These are phyloP conservation scores for Pyrenochaeta sp. DNA, from an alignment of 2,329 filamentous ascomycete genomes.

Conservation along the genomic window DNA sequence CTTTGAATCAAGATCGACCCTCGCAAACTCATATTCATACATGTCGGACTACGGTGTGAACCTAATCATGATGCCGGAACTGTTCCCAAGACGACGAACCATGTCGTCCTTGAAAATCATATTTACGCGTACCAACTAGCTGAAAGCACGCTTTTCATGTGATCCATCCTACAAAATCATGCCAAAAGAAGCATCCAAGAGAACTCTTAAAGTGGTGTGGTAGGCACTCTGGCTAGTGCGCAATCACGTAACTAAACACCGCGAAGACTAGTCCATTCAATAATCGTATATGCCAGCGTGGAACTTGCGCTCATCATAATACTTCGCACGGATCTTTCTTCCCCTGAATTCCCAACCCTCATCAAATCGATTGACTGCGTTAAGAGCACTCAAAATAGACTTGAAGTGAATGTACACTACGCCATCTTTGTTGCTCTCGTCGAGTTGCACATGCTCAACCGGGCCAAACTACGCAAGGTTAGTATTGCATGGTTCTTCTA, in stretches of 20 bases:
- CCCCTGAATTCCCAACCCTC: constrained; percentile 94
- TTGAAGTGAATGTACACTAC: constrained; percentile 95
- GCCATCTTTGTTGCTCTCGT: constrained; percentile 62
- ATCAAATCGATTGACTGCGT: constrained; percentile 88
- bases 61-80: too few species aligned
- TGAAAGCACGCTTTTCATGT: background rate
- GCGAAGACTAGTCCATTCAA: constrained; percentile 4
- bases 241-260: background rate
- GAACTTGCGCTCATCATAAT: constrained; percentile 85
- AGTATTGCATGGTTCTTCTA: constrained; percentile 3
- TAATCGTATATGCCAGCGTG: constrained; percentile 60
- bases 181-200: background rate
- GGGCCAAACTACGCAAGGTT: constrained; percentile 72
- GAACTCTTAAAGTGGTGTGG: background rate
- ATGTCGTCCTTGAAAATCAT: too few species aligned
- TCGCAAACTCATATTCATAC: too few species aligned
- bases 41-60: too few species aligned
- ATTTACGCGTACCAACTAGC: too few species aligned
- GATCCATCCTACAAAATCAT: background rate
- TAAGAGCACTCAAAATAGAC: constrained; percentile 80
- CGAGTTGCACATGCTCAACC: constrained; percentile 80
- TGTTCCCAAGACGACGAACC: too few species aligned
- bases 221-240: background rate
- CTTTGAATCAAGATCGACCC: too few species aligned
- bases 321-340: constrained; percentile 81